Conservation (phyloP, 257 asterid genomes). For the Fraxinus anomala region DNA sequence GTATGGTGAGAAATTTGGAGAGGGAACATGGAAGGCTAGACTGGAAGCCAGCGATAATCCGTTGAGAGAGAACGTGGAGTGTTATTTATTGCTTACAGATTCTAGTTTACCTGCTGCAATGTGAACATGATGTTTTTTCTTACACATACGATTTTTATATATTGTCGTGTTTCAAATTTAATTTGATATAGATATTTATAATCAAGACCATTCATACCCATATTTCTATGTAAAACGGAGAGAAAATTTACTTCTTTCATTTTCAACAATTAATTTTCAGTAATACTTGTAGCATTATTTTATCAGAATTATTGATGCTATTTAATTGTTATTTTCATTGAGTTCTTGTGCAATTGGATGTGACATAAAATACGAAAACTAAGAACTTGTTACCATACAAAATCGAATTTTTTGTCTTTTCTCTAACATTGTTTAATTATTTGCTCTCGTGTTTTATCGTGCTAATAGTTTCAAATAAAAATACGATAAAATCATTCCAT, state of each 20-base stretch:
- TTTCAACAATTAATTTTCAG: slow-evolving; percentile 30
- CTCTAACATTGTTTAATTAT: too few species aligned
- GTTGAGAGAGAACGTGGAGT: slow-evolving; percentile 51
- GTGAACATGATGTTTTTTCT: slow-evolving; percentile 23
- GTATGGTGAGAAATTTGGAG: slow-evolving; percentile 33
- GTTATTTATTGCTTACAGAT: slow-evolving; percentile 48
- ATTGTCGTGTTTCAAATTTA: background rate
- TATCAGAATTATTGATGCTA: slow-evolving; percentile 28
- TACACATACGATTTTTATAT: background rate
- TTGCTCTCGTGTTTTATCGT: too few species aligned
- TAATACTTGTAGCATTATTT: slow-evolving; percentile 5
- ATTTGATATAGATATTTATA: slow-evolving; percentile 10
- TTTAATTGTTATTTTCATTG: background rate
- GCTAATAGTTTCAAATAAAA: too few species aligned
- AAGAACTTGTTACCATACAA: too few species aligned
- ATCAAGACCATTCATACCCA: slow-evolving; percentile 21
- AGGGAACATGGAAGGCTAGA: slow-evolving; percentile 70
- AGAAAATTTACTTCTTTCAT: slow-evolving; percentile 26
- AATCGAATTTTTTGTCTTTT: too few species aligned
- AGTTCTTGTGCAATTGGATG: too few species aligned
- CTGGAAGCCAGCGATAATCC: slow-evolving; percentile 75
- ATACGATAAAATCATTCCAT: too few species aligned
- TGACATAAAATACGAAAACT: too few species aligned
- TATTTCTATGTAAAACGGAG: slow-evolving; percentile 30
- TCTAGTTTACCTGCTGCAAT: slow-evolving; percentile 46